These are phyloP conservation scores for Nakaseomyces bracarensis DNA, from an alignment of 1,139 yeast genomes.

Conservation along the genomic window DNA sequence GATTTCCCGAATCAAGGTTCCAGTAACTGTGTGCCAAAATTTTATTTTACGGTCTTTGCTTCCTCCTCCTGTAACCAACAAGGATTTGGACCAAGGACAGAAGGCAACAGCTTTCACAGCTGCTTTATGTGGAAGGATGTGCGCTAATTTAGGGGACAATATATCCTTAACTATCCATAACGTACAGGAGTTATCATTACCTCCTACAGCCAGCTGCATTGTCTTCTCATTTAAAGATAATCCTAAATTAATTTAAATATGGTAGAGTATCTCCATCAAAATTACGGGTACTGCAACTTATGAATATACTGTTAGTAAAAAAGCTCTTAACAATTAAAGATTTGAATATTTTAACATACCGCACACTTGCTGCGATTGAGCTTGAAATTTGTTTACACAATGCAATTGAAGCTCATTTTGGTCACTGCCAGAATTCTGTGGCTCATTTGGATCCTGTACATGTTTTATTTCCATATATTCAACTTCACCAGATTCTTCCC, in stretches of 20 bases:
- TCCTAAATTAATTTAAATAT: no score
- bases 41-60: conserved; percentile 58
- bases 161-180: conserved; percentile 51
- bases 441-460: conserved; percentile 6
- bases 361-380: conserved; percentile 62
- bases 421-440: not conserved
- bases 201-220: conserved; percentile 57
- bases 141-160: conserved; percentile 38
- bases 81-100: conserved; percentile 69
- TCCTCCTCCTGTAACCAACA: conserved; percentile 79
- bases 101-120: conserved; percentile 77
- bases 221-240: conserved; percentile 45
- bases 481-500: conserved; percentile 64
- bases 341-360: conserved; percentile 38
- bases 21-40: conserved; percentile 79
- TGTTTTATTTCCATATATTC: conserved; percentile 35
- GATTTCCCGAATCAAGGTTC: conserved; percentile 51
- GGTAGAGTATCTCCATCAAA: no score
- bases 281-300: no score
- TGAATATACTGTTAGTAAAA: not conserved
- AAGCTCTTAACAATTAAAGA: not conserved
- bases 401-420: conserved; percentile 3
- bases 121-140: conserved; percentile 53
- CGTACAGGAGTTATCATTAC: conserved; percentile 63
- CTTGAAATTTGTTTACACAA: conserved; percentile 33